phyloP scores from a whole-genome alignment of 441 rosid species.

The Corymbia citriodora region DNA sequence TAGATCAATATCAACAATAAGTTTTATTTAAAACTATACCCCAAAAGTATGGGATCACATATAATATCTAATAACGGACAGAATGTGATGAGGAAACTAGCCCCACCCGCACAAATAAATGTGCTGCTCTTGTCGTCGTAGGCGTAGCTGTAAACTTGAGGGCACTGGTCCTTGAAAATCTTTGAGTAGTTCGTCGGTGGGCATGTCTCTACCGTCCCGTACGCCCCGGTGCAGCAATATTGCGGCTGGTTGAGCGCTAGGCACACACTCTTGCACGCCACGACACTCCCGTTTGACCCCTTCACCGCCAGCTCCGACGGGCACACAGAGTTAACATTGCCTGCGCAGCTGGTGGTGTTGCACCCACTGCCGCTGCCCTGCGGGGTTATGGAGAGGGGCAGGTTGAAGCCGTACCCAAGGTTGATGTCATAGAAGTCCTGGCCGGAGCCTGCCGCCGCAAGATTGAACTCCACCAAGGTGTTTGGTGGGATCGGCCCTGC shows the following conservation, averaged over 20 bases:
- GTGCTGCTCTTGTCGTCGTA: conserved; percentile 16
- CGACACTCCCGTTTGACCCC: conserved; percentile 1
- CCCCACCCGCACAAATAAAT: conserved; percentile 7
- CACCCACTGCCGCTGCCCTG: conserved; percentile 18
- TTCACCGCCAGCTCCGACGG: conserved; percentile 17
- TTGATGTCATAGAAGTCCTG: conserved; percentile 9
- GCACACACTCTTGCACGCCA: conserved; percentile 21
- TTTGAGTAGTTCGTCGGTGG: not conserved
- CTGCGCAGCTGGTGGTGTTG: conserved; percentile 16
- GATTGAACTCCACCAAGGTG: conserved; percentile 23
- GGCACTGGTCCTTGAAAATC: conserved; percentile 20
- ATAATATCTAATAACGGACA: not conserved
- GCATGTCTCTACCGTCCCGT: no score
- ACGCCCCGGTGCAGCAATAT: no score
- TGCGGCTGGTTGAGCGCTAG: not conserved
- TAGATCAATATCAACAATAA: no score
- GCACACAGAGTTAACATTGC: conserved; percentile 27
- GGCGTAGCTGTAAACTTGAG: conserved; percentile 23
- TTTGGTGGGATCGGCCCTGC: conserved; percentile 30
- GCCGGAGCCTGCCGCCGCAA: not conserved
- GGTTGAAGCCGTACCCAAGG: conserved; percentile 27
- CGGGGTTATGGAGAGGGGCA: conserved; percentile 22
- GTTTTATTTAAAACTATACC: no score
- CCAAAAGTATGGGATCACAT: no score
- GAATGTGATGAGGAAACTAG: conserved; percentile 13